These are phyloP conservation scores for Pyrrhoderma noxium DNA, from an alignment of 1,284 basidiomycete genomes.

Conservation along the genomic window DNA sequence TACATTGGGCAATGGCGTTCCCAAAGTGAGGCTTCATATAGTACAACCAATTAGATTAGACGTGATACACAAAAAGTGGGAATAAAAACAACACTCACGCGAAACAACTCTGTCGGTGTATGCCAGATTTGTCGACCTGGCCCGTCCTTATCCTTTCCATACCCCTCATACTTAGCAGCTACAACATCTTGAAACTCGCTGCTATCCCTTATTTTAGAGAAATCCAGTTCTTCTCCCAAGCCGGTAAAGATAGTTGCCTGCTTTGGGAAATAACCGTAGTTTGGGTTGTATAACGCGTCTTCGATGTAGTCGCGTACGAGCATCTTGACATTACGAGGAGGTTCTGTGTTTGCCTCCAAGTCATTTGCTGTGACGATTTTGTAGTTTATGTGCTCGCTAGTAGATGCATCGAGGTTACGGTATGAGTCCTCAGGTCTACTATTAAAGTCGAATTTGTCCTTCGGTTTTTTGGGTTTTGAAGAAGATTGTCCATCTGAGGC, in stretches of 20 bases:
- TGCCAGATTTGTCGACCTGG: conserved; percentile 96
- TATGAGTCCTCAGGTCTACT: conserved; percentile 35
- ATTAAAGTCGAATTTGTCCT: conserved; percentile 70
- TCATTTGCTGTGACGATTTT: conserved; percentile 70
- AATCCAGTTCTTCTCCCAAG: conserved; percentile 64
- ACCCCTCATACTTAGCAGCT: conserved; percentile 66
- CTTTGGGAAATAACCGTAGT: conserved; percentile 96
- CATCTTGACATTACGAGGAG: conserved; percentile 85
- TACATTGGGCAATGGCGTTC: conserved; percentile 80
- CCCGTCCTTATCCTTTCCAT: conserved; percentile 58
- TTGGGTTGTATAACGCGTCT: conserved; percentile 93
- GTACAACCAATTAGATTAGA: conserved; percentile 16
- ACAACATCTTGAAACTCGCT: conserved; percentile 79
- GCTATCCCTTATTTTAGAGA: conserved; percentile 58
- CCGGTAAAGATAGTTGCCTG: conserved; percentile 83
- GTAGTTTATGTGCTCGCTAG: conserved; percentile 47
- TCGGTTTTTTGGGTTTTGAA: conserved; percentile 3
- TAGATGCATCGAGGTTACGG: conserved; percentile 33
- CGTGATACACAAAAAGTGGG: conserved; percentile 4
- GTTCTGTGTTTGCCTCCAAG: conserved; percentile 50
- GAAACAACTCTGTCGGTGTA: conserved; percentile 97
- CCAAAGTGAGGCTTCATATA: conserved; percentile 85
- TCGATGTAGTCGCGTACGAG: conserved; percentile 95
- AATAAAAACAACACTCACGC: conserved; percentile 47
- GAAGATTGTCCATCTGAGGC: background rate